These are phyloP conservation scores for Capsicum chinense DNA, from an alignment of 257 asterid species.

Conservation along the genomic window DNA sequence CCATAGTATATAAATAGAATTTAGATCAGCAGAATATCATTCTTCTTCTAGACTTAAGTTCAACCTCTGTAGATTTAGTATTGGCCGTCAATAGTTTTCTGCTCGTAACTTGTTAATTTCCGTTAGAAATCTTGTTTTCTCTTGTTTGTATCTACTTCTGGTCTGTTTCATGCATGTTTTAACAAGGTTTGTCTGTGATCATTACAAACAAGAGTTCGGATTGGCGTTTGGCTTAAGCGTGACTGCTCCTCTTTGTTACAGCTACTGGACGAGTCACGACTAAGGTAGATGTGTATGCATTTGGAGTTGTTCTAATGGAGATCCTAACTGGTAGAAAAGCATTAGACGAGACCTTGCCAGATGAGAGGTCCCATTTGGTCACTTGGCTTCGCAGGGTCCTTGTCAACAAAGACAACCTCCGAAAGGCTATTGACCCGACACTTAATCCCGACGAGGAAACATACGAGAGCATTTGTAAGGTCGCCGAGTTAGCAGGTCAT, in stretches of 20 bases:
- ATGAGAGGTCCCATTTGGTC: constrained; percentile 83
- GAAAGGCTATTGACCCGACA: constrained; percentile 65
- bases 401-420: constrained; percentile 71
- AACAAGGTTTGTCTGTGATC: background rate
- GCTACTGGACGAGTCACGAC: constrained; percentile 96
- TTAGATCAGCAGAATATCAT: background rate
- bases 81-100: background rate
- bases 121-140: background rate
- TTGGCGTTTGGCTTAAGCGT: background rate
- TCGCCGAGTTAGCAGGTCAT: constrained; percentile 83
- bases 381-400: constrained; percentile 93
- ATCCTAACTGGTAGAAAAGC: constrained; percentile 81
- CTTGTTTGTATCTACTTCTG: background rate
- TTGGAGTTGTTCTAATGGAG: constrained; percentile 92
- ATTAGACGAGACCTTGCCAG: constrained; percentile 77
- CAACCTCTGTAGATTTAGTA: background rate
- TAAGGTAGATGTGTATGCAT: constrained; percentile 89
- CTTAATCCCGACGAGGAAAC: constrained; percentile 79
- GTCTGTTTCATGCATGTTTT: background rate
- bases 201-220: background rate
- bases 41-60: background rate
- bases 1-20: background rate
- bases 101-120: constrained; percentile 1
- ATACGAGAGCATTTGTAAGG: constrained; percentile 79
- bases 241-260: constrained; percentile 38